These are phyloP conservation scores for Cynanchum wilfordii DNA, from an alignment of 257 asterid genomes.

Conservation along the genomic window DNA sequence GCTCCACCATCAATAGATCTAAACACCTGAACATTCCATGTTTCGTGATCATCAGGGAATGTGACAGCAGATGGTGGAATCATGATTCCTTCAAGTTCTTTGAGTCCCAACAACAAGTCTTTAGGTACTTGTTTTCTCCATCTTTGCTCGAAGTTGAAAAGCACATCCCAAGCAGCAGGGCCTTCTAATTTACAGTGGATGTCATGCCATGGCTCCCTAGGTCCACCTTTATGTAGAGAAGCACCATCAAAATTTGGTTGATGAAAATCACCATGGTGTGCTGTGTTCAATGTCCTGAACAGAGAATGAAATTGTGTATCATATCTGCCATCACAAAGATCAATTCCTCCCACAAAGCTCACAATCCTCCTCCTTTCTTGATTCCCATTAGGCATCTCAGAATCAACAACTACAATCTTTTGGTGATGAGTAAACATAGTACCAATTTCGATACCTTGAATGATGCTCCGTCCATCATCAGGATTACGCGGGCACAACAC, in stretches of 20 bases:
- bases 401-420: constrained; percentile 54
- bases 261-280: constrained; percentile 59
- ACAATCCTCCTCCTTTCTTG: constrained; percentile 41
- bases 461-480: constrained; percentile 54
- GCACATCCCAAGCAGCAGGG: constrained; percentile 68
- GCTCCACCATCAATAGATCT: constrained; percentile 86
- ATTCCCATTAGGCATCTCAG: constrained; percentile 43
- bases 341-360: constrained; percentile 69
- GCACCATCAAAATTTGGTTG: constrained; percentile 49
- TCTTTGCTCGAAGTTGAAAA: constrained; percentile 64
- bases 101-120: constrained; percentile 39
- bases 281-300: constrained; percentile 47
- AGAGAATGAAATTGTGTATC: constrained; percentile 66
- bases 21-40: constrained; percentile 71
- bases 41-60: constrained; percentile 49
- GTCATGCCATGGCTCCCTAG: constrained; percentile 84
- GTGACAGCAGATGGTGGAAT: constrained; percentile 54
- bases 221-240: constrained; percentile 52
- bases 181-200: constrained; percentile 60
- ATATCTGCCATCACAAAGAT: constrained; percentile 68
- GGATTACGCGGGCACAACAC: constrained; percentile 70
- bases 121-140: constrained; percentile 59
- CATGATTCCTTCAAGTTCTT: constrained; percentile 32
- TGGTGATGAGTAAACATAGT: constrained; percentile 75
- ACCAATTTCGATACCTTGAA: constrained; percentile 46